Evolutionary conservation across 768 basidiomycete genomes (phyloP).

Genomic region (Dioszegia aurantiaca): DNA sequence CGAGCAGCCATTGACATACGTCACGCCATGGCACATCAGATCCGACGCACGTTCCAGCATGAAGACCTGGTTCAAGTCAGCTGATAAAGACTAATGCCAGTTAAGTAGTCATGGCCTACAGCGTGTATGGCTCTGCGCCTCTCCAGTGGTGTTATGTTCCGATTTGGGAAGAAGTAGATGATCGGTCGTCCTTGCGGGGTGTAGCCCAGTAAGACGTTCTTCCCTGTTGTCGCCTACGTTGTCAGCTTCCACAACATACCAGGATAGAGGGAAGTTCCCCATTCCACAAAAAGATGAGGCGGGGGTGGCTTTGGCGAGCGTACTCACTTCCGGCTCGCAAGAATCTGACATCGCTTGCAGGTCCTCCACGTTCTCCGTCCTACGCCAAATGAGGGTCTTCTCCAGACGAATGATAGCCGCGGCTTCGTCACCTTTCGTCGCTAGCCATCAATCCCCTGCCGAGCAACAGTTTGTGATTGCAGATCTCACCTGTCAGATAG

Average conservation of each 20-base stretch:
- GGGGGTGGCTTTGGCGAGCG: too few relatives aligned
- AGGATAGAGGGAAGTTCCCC: too few relatives aligned
- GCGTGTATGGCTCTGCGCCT: constrained; percentile 33
- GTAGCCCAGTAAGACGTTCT: constrained; percentile 42
- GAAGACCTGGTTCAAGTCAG: constrained; percentile 38
- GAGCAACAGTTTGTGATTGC: neutral
- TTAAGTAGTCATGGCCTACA: too few relatives aligned
- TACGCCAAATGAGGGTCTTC: constrained; percentile 38
- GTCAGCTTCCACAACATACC: too few relatives aligned
- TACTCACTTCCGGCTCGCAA: constrained; percentile 37
- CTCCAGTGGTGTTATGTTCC: constrained; percentile 32
- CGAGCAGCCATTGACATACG: too few relatives aligned
- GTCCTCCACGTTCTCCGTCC: constrained; percentile 42
- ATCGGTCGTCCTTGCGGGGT: constrained; percentile 37
- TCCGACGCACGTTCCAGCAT: constrained; percentile 47
- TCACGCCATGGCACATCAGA: constrained; percentile 45
- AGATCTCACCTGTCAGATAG: constrained; percentile 31
- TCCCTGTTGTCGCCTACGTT: constrained; percentile 37
- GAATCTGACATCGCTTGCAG: constrained; percentile 35
- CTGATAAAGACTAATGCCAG: too few relatives aligned
- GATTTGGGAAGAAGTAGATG: constrained; percentile 45
- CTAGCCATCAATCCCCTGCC: constrained; percentile 20
- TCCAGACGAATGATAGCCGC: constrained; percentile 43
- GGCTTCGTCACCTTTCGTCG: constrained; percentile 32
- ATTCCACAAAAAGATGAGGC: too few relatives aligned